Evolutionary conservation across 1,284 basidiomycete genomes (phyloP).

Genomic region (Anthracocystis walkeri): DNA sequence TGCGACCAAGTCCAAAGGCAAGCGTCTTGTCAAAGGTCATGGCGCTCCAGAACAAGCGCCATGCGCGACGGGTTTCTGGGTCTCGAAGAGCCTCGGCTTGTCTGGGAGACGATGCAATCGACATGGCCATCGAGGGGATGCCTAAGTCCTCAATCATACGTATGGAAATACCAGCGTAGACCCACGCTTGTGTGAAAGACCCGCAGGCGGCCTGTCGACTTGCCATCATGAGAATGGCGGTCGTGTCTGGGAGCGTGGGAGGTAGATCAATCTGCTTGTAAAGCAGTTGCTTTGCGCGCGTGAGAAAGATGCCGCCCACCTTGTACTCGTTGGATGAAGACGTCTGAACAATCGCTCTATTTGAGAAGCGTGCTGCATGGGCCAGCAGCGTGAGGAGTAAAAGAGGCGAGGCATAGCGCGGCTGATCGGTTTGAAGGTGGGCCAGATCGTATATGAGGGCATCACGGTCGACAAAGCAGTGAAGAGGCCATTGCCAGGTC

Average conservation of each 20-base stretch:
- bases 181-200: conserved; percentile 8
- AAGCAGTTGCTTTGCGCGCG: conserved; percentile 3
- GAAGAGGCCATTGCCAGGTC: conserved; percentile 11
- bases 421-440: neutral
- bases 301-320: conserved; percentile 12
- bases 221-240: conserved; percentile 13
- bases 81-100: neutral
- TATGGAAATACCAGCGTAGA: conserved; percentile 2
- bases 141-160: conserved; percentile 12
- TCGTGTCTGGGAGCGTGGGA: conserved; percentile 4
- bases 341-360: conserved; percentile 1
- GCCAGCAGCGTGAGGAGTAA: conserved; percentile 7
- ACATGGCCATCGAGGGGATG: conserved; percentile 3
- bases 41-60: conserved; percentile 13
- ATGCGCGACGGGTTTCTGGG: conserved; percentile 3
- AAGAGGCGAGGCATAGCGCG: conserved; percentile 9
- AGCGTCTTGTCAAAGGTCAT: conserved; percentile 11
- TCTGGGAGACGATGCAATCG: conserved; percentile 1
- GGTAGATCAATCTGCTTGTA: conserved; percentile 7
- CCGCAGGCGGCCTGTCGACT: conserved; percentile 9
- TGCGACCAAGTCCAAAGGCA: conserved; percentile 9
- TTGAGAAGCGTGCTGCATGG: conserved; percentile 7
- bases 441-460: conserved; percentile 4
- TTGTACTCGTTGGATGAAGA: conserved; percentile 5
- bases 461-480: conserved; percentile 10